Evolutionary conservation across 2,329 filamentous ascomycete species (phyloP).

Genomic region (Tolypocladium guangdongense): DNA sequence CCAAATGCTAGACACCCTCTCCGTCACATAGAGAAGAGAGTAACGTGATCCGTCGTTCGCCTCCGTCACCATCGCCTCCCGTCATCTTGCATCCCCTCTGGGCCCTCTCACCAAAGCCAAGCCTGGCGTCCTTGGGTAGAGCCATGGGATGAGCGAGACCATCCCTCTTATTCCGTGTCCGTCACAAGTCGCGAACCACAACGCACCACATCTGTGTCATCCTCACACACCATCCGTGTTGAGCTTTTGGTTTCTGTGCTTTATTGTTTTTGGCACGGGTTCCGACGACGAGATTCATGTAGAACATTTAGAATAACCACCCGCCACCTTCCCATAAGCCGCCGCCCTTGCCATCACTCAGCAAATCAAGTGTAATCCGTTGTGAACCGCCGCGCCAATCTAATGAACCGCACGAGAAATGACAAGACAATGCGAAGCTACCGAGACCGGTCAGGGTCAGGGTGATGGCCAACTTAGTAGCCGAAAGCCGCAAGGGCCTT

Average conservation of each 20-base stretch:
- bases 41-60: slow-evolving; percentile 13
- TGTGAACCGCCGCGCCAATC: slow-evolving; percentile 43
- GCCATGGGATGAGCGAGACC: neutral
- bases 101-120: slow-evolving; percentile 2
- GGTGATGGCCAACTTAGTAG: slow-evolving; percentile 54
- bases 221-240: slow-evolving; percentile 2
- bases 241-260: slow-evolving; percentile 19
- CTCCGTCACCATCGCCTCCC: slow-evolving; percentile 5
- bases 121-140: slow-evolving; percentile 3
- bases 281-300: slow-evolving; percentile 23
- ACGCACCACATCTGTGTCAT: slow-evolving; percentile 1
- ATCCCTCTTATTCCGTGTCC: slow-evolving; percentile 2
- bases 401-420: slow-evolving; percentile 42
- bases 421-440: slow-evolving; percentile 29
- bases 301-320: slow-evolving; percentile 24
- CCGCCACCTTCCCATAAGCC: slow-evolving; percentile 18
- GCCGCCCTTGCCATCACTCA: slow-evolving; percentile 33
- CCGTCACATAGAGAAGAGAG: slow-evolving; percentile 12
- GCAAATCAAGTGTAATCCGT: slow-evolving; percentile 39
- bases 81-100: slow-evolving; percentile 3
- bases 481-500: slow-evolving; percentile 81
- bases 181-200: neutral
- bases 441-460: slow-evolving; percentile 16
- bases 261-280: slow-evolving; percentile 20
- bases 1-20: slow-evolving; percentile 22